Evolutionary conservation across 2,329 filamentous ascomycete species (phyloP).

Genomic region (Sarocladium oryzae): DNA sequence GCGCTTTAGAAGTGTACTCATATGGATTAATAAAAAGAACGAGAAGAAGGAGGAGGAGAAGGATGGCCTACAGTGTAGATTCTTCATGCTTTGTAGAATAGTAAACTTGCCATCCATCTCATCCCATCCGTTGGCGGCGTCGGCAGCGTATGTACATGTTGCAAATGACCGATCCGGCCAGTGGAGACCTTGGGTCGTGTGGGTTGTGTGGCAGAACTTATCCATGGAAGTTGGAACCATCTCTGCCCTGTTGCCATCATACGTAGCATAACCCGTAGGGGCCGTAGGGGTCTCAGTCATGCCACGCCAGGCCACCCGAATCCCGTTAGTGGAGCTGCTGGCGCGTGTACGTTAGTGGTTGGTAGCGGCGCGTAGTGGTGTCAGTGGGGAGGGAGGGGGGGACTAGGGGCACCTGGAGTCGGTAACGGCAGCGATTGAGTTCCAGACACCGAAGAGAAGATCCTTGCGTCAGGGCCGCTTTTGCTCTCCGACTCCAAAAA

Average conservation of each 20-base stretch:
- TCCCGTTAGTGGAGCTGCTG: too few relatives aligned
- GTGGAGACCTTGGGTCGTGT: neutral
- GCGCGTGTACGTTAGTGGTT: too few relatives aligned
- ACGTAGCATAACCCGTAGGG: too few relatives aligned
- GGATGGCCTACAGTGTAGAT: neutral
- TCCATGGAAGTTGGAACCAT: too few relatives aligned
- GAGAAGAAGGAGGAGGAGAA: neutral
- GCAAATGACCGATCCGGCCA: too few relatives aligned
- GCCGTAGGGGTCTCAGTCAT: neutral
- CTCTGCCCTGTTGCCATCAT: too few relatives aligned
- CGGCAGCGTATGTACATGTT: neutral
- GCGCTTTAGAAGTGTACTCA: too few relatives aligned
- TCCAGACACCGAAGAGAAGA: conserved; percentile 8
- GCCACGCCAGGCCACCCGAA: neutral
- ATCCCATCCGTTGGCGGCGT: too few relatives aligned
- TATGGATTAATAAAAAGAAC: neutral
- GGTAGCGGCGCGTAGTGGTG: too few relatives aligned
- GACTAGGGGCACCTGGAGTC: neutral
- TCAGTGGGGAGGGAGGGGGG: neutral
- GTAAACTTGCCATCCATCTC: too few relatives aligned
- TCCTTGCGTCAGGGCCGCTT: conserved; percentile 1
- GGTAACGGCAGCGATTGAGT: conserved; percentile 2
- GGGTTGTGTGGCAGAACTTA: neutral
- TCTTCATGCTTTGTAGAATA: too few relatives aligned
- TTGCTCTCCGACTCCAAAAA: neutral